Conservation (phyloP, 2,329 filamentous ascomycete species). For the Fusarium papillatum region DNA sequence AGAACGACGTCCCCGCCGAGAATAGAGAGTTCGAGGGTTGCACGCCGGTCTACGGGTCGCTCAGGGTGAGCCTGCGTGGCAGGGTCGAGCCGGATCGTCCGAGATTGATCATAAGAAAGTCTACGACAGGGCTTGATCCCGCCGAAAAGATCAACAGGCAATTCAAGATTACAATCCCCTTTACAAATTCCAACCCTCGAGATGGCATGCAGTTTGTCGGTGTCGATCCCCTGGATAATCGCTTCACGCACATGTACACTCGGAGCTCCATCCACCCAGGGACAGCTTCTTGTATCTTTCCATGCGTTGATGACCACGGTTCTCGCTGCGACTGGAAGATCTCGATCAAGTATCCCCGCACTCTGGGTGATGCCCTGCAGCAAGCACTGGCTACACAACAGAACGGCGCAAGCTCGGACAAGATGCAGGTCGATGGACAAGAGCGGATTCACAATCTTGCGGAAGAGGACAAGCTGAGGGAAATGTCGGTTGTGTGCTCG, state of each 20-base stretch:
- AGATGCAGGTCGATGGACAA: constrained; percentile 56
- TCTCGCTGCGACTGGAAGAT: constrained; percentile 90
- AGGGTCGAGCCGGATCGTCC: constrained; percentile 56
- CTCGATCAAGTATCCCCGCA: constrained; percentile 87
- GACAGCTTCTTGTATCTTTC: constrained; percentile 88
- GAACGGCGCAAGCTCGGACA: constrained; percentile 51
- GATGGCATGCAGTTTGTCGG: constrained; percentile 96
- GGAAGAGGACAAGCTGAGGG: constrained; percentile 88
- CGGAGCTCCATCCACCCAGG: constrained; percentile 84
- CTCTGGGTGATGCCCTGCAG: constrained; percentile 82
- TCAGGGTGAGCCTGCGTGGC: constrained; percentile 59
- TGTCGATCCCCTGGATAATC: constrained; percentile 80
- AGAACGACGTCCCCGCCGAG: constrained; percentile 67
- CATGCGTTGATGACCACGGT: constrained; percentile 89
- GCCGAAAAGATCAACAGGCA: constrained; percentile 59
- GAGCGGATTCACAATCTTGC: constrained; percentile 61
- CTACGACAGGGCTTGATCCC: constrained; percentile 49
- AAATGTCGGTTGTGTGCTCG: constrained; percentile 92
- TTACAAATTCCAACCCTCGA: constrained; percentile 79
- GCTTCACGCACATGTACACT: constrained; percentile 94
- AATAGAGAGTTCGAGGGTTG: constrained; percentile 69
- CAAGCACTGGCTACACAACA: constrained; percentile 60
- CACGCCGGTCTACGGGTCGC: constrained; percentile 67
- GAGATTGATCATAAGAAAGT: constrained; percentile 60
- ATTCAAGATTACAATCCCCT: constrained; percentile 76